These are phyloP conservation scores for Coemansia sp. DNA, from an alignment of 192 early-diverging fungal species.

Conservation along the genomic window DNA sequence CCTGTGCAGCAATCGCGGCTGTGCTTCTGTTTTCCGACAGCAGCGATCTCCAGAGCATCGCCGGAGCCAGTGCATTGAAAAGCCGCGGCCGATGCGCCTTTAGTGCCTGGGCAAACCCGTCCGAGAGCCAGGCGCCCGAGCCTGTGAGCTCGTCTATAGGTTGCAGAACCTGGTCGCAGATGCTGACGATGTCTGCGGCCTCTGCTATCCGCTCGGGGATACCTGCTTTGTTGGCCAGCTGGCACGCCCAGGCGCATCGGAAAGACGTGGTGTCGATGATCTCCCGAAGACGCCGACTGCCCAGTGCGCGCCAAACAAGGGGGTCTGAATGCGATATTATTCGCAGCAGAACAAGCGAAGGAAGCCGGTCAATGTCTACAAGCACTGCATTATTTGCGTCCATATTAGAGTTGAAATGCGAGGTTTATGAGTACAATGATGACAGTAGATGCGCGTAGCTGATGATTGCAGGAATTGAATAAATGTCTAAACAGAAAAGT, in stretches of 20 bases:
- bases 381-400: not conserved
- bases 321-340: slow-evolving; percentile 30
- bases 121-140: slow-evolving; percentile 26
- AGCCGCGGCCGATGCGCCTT: slow-evolving; percentile 7
- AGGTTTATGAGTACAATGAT: no score
- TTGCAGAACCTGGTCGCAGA: slow-evolving; percentile 7
- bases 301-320: slow-evolving; percentile 8
- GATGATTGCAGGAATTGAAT: not conserved
- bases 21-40: not conserved
- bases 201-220: not conserved
- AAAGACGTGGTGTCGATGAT: slow-evolving; percentile 27
- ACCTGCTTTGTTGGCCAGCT: slow-evolving; percentile 8
- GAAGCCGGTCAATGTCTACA: not conserved
- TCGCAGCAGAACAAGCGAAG: slow-evolving; percentile 21
- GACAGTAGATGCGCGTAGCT: no score
- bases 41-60: slow-evolving; percentile 17
- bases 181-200: slow-evolving; percentile 11
- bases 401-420: not conserved
- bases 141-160: slow-evolving; percentile 17
- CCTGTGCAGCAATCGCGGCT: slow-evolving; percentile 17
- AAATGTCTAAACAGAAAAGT: slow-evolving; percentile 7
- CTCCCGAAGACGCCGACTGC: slow-evolving; percentile 4
- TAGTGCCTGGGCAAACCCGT: slow-evolving; percentile 30
- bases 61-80: slow-evolving; percentile 13
- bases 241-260: slow-evolving; percentile 26